phyloP scores from a whole-genome alignment of 164 flowering plant genomes.

The Stephania cephalantha region DNA sequence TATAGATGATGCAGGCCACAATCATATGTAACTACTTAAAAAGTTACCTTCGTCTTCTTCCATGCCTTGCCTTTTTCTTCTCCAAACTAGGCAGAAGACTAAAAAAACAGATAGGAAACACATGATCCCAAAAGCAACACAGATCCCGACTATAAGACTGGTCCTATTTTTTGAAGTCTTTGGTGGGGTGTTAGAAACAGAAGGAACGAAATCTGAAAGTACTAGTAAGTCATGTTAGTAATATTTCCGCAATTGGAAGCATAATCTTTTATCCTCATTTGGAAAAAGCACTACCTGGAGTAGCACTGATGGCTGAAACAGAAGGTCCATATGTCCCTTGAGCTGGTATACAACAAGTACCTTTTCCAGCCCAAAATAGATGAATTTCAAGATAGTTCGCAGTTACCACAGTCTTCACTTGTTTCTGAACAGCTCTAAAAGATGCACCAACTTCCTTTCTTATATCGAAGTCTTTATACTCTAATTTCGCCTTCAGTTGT shows the following conservation, averaged over 20 bases:
- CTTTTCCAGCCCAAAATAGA: conserved; percentile 96
- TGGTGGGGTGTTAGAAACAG: conserved; percentile 46
- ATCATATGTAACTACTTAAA: not conserved
- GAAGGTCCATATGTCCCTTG: conserved; percentile 77
- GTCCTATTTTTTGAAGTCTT: conserved; percentile 31
- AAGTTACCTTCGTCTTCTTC: conserved; percentile 41
- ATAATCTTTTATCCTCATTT: not conserved
- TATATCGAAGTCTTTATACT: conserved; percentile 60
- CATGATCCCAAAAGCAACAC: conserved; percentile 34
- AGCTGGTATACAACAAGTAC: conserved; percentile 75
- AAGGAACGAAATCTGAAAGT: conserved; percentile 55
- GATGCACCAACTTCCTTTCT: conserved; percentile 47
- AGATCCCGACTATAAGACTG: conserved; percentile 53
- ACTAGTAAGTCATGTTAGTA: not conserved
- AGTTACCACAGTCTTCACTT: conserved; percentile 37
- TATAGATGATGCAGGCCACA: not conserved
- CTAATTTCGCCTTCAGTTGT: conserved; percentile 38
- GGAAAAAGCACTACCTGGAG: conserved; percentile 48
- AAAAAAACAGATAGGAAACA: conserved; percentile 25
- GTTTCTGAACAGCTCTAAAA: conserved; percentile 34
- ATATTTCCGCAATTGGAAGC: not conserved
- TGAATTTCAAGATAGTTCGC: conserved; percentile 73
- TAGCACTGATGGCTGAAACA: conserved; percentile 76
- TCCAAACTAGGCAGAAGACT: conserved; percentile 22
- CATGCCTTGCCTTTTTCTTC: conserved; percentile 24